Conservation (phyloP, 352 stramenopile genomes). For the Pythium folliculosum region DNA sequence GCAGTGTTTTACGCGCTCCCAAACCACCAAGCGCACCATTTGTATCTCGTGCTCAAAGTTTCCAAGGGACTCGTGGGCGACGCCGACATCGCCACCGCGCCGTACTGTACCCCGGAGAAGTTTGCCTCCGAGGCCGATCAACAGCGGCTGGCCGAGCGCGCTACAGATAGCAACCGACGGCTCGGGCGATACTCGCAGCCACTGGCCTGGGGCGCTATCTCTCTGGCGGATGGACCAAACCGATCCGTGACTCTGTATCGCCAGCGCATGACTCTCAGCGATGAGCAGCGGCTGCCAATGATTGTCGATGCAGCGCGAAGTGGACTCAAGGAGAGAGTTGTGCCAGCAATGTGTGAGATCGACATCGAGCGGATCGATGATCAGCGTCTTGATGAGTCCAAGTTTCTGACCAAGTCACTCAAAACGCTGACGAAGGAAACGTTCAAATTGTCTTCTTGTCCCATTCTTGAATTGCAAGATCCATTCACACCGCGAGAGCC, state of each 20-base stretch:
- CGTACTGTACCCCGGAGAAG: conserved; percentile 69
- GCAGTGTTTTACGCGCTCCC: conserved; percentile 63
- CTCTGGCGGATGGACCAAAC: conserved; percentile 44
- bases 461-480: conserved; percentile 25
- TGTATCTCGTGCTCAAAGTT: conserved; percentile 71
- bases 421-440: conserved; percentile 25
- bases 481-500: conserved; percentile 10
- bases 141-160: conserved; percentile 59
- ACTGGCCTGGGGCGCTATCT: conserved; percentile 61
- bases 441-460: conserved; percentile 6
- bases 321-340: conserved; percentile 57
- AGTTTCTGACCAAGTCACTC: conserved; percentile 35
- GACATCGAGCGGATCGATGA: conserved; percentile 52
- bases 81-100: conserved; percentile 45
- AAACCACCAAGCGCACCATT: conserved; percentile 45
- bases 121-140: conserved; percentile 47
- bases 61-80: conserved; percentile 64
- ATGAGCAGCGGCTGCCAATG: conserved; percentile 59
- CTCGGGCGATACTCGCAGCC: conserved; percentile 58
- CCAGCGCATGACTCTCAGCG: conserved; percentile 54
- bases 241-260: conserved; percentile 62
- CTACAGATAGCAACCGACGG: conserved; percentile 41
- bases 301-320: conserved; percentile 56
- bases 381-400: conserved; percentile 40
- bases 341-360: conserved; percentile 60